A percentile compares a stretch with the other conserved stretches of the same genome.
Conservation (phyloP, 2,329 filamentous ascomycete genomes). For the Monosporascus sp. region DNA sequence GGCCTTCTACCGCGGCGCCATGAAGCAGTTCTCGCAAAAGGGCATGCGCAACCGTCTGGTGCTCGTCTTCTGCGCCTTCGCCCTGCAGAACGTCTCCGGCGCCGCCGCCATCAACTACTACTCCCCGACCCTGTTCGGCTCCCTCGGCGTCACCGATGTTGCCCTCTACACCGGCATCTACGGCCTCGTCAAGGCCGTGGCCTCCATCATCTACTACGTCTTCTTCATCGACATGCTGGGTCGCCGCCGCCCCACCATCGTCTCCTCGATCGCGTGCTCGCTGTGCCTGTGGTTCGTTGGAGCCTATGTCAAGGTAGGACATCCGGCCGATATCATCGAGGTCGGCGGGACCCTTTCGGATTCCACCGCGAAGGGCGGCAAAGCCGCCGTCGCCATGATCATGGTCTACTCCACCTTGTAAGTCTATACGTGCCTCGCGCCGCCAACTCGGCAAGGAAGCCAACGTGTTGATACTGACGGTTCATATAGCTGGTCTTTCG, state of each 20-base stretch:
- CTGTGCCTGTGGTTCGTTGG: slow-evolving; percentile 46
- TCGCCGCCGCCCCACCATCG: slow-evolving; percentile 35
- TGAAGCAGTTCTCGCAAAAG: slow-evolving; percentile 29
- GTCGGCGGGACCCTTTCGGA: slow-evolving; percentile 36
- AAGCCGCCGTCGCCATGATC: slow-evolving; percentile 48
- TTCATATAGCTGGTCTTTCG: slow-evolving; percentile 34
- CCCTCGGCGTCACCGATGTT: slow-evolving; percentile 39
- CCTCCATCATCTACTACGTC: slow-evolving; percentile 35
- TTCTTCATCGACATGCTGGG: slow-evolving; percentile 35
- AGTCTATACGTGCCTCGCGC: slow-evolving; percentile 11
- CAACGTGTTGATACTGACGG: too few relatives aligned
- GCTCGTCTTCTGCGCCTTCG: slow-evolving; percentile 32
- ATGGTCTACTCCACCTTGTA: slow-evolving; percentile 51
- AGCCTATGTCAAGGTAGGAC: slow-evolving; percentile 46
- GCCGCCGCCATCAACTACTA: slow-evolving; percentile 40
- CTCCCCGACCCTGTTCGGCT: slow-evolving; percentile 34
- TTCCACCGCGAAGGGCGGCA: slow-evolving; percentile 39
- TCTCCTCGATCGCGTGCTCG: slow-evolving; percentile 42
- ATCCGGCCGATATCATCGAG: slow-evolving; percentile 39
- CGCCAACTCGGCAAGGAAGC: too few relatives aligned
- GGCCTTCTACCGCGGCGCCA: slow-evolving; percentile 29
- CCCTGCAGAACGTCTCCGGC: slow-evolving; percentile 35
- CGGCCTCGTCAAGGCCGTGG: slow-evolving; percentile 38
- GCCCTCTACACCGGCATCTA: slow-evolving; percentile 46
- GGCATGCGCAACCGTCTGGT: slow-evolving; percentile 36